A percentile compares a stretch with the other conserved stretches of the same genome.
Evolutionary conservation across 441 rosid species (phyloP).

Genomic region (Euphorbia celastroides): DNA sequence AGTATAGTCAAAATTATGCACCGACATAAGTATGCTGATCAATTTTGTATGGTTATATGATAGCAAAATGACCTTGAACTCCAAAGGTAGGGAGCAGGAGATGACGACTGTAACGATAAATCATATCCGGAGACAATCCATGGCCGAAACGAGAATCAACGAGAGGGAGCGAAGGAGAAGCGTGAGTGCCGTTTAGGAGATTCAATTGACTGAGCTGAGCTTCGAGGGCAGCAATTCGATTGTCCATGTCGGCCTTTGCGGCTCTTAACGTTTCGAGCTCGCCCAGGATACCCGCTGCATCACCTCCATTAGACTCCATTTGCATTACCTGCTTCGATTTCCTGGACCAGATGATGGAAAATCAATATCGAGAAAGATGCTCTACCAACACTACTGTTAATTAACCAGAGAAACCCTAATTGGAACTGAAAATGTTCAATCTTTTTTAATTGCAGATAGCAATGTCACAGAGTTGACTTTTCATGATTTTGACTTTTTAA

Average conservation of each 20-base stretch:
- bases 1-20: background rate
- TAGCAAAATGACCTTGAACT: constrained; percentile 49
- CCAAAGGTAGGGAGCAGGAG: constrained; percentile 85
- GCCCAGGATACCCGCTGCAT: constrained; percentile 30
- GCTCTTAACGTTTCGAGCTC: constrained; percentile 52
- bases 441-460: background rate
- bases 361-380: background rate
- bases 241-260: constrained; percentile 46
- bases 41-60: background rate
- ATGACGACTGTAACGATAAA: constrained; percentile 91
- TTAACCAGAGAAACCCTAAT: constrained; percentile 19
- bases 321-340: background rate
- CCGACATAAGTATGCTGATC: background rate
- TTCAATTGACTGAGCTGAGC: constrained; percentile 47
- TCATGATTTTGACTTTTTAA: no score
- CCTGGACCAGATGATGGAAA: background rate
- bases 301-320: constrained; percentile 42
- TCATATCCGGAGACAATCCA: constrained; percentile 56
- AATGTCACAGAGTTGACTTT: background rate
- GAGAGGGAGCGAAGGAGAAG: constrained; percentile 25
- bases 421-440: background rate
- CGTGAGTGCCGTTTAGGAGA: constrained; percentile 27
- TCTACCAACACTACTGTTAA: background rate
- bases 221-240: constrained; percentile 56
- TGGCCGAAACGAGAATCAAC: constrained; percentile 30